phyloP scores from a whole-genome alignment of 495 filamentous ascomycete genomes.

The Aspergillus panamensis region DNA sequence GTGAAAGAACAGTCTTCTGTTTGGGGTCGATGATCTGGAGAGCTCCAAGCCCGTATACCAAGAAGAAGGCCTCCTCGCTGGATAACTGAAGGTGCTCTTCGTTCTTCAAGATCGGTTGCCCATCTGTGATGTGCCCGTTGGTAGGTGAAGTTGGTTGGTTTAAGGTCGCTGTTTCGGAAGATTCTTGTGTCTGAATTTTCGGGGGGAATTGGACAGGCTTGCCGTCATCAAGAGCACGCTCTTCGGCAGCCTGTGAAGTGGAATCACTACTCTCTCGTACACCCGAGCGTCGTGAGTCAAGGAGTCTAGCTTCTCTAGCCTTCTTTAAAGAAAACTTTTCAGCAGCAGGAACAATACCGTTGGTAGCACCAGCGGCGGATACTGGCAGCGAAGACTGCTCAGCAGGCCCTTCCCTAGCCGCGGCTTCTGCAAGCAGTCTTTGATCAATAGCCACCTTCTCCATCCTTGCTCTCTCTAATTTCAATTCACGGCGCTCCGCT shows the following conservation, averaged over 20 bases:
- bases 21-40: constrained; percentile 60
- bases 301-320: constrained; percentile 36
- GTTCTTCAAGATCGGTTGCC: constrained; percentile 50
- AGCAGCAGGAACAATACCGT: constrained; percentile 19
- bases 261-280: constrained; percentile 42
- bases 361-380: constrained; percentile 20
- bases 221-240: constrained; percentile 24
- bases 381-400: constrained; percentile 14
- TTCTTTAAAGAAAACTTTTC: constrained; percentile 44
- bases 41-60: constrained; percentile 77
- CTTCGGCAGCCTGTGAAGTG: constrained; percentile 40
- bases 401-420: constrained; percentile 31
- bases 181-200: constrained; percentile 10
- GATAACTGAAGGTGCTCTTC: constrained; percentile 90
- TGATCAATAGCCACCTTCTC: constrained; percentile 77
- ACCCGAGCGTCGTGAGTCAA: constrained; percentile 27
- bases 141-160: constrained; percentile 4
- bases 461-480: constrained; percentile 82
- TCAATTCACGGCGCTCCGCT: constrained; percentile 75
- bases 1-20: constrained; percentile 38
- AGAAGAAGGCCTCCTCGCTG: constrained; percentile 89
- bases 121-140: constrained; percentile 21
- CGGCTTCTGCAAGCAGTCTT: constrained; percentile 60
- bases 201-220: neutral
- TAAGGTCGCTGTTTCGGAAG: neutral